Evolutionary conservation across 2,329 filamentous ascomycete species (phyloP).

Genomic region (Trichoderma lentiforme): DNA sequence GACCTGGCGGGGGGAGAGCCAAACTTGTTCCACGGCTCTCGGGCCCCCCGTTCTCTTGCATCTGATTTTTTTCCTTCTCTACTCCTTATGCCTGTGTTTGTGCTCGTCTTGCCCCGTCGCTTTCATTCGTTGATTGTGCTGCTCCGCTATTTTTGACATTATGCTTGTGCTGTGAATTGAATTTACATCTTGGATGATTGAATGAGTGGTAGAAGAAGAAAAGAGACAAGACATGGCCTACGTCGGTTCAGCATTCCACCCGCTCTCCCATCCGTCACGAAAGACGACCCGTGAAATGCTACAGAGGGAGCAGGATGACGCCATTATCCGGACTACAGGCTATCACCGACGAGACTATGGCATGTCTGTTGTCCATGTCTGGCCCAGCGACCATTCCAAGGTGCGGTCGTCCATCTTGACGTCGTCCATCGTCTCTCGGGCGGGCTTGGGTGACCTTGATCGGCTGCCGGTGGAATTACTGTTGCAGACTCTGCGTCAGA

Average conservation of each 20-base stretch:
- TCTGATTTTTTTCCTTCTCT: neutral
- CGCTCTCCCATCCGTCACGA: neutral
- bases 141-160: neutral
- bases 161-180: conserved; percentile 1
- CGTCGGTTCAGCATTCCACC: neutral
- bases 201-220: neutral
- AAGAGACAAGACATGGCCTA: neutral
- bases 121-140: neutral
- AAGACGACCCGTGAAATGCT: neutral
- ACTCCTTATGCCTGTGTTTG: neutral
- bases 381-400: neutral
- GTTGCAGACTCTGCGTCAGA: conserved; percentile 6
- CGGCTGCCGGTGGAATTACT: conserved; percentile 9
- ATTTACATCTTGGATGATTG: neutral
- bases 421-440: neutral
- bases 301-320: conserved; percentile 4
- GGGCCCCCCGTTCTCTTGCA: neutral
- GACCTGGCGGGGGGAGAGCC: neutral
- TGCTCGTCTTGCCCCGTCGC: neutral
- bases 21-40: neutral
- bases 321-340: conserved; percentile 4
- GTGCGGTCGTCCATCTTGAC: conserved; percentile 11
- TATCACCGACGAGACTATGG: conserved; percentile 9
- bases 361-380: neutral
- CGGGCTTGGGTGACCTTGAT: neutral